These are phyloP conservation scores for Exserohilum turcica DNA, from an alignment of 2,329 filamentous ascomycete species.

Conservation along the genomic window DNA sequence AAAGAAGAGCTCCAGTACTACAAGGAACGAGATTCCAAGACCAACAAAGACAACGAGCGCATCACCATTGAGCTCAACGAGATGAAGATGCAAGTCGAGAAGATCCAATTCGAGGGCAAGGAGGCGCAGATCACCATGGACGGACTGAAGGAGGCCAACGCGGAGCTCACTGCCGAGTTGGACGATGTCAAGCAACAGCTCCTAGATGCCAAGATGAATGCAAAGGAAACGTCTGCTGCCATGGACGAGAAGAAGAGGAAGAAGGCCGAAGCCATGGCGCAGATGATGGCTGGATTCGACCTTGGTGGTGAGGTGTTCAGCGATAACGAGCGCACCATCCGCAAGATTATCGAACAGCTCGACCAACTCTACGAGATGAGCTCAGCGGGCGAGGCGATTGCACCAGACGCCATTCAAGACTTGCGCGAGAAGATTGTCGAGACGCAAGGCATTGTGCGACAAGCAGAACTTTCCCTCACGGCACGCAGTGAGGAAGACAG, in stretches of 20 bases:
- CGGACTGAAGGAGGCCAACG: slow-evolving; percentile 91
- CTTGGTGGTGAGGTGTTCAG: slow-evolving; percentile 91
- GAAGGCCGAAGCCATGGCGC: slow-evolving; percentile 98
- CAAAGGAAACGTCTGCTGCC: slow-evolving; percentile 87
- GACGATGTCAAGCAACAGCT: slow-evolving; percentile 97
- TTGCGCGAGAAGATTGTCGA: slow-evolving; percentile 81
- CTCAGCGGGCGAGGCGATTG: slow-evolving; percentile 75
- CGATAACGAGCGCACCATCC: slow-evolving; percentile 85
- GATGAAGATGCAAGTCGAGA: slow-evolving; percentile 94
- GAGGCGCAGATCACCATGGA: slow-evolving; percentile 98
- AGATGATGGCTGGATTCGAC: slow-evolving; percentile 99
- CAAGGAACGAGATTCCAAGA: slow-evolving; percentile 82
- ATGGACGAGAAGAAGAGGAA: slow-evolving; percentile 97
- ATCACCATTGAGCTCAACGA: slow-evolving; percentile 86
- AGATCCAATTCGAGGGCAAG: slow-evolving; percentile 93
- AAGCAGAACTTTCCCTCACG: slow-evolving; percentile 85
- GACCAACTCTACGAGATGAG: slow-evolving; percentile 79
- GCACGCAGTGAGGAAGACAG: slow-evolving; percentile 67
- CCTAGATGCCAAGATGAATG: slow-evolving; percentile 93
- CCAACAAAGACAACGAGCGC: slow-evolving; percentile 88
- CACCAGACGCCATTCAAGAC: slow-evolving; percentile 78
- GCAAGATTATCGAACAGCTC: slow-evolving; percentile 81
- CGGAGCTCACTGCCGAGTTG: slow-evolving; percentile 86
- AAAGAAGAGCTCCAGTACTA: slow-evolving; percentile 85
- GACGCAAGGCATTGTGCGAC: slow-evolving; percentile 88